A percentile compares a stretch with the other conserved stretches of the same genome.
Conservation (phyloP, 495 filamentous ascomycete species). For the Terfezia boudieri region DNA sequence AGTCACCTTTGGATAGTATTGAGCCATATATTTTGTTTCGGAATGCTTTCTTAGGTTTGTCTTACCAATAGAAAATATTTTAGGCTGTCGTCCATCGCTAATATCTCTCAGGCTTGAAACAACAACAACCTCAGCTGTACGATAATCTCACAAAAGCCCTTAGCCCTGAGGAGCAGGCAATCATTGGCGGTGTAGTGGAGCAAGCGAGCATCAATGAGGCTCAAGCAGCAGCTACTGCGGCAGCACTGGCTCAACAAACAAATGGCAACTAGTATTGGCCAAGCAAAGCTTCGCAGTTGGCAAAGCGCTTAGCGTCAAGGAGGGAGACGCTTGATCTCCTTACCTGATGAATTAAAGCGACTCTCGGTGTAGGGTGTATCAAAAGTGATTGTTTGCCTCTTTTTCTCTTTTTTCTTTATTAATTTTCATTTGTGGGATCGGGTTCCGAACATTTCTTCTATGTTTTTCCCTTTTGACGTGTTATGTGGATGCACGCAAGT, state of each 20-base stretch:
- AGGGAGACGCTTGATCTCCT: too few species aligned
- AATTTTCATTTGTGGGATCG: background rate
- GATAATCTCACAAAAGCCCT: constrained; percentile 56
- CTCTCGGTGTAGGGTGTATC: background rate
- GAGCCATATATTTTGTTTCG: constrained; percentile 84
- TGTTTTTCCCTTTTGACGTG: background rate
- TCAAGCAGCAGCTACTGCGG: constrained; percentile 9
- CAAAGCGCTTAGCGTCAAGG: too few species aligned
- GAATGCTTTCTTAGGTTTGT: constrained; percentile 34
- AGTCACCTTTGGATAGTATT: constrained; percentile 81
- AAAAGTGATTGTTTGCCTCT: background rate
- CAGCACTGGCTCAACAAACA: constrained; percentile 3
- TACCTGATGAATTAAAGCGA: too few species aligned
- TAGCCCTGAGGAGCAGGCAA: constrained; percentile 52
- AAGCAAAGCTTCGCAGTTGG: background rate
- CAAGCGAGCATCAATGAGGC: constrained; percentile 41
- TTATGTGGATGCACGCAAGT: background rate
- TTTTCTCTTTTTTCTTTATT: background rate
- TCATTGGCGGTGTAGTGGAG: constrained; percentile 59
- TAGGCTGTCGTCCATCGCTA: constrained; percentile 20
- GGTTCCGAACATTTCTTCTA: background rate
- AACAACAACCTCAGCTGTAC: constrained; percentile 78
- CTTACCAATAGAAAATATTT: constrained; percentile 34
- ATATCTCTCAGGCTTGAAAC: constrained; percentile 38
- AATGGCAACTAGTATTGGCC: background rate